A percentile compares a stretch with the other conserved stretches of the same genome.
Conservation (phyloP, 2,329 filamentous ascomycete genomes). For the Colletotrichum kahawae region DNA sequence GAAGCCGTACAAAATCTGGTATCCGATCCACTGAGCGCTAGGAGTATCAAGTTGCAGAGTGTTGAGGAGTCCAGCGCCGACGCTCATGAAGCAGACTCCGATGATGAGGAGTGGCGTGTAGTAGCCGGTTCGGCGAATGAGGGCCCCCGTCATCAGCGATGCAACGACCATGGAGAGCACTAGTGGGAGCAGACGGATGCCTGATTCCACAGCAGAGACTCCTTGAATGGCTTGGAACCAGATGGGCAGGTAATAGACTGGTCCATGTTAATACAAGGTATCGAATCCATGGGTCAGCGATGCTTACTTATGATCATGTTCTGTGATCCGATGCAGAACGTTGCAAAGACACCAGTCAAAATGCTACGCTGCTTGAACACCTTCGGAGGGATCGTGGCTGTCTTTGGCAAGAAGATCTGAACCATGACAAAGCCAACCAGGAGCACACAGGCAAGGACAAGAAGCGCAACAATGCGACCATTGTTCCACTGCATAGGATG, state of each 20-base stretch:
- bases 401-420: conserved; percentile 38
- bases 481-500: conserved; percentile 38
- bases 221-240: conserved; percentile 52
- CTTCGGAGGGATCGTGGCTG: conserved; percentile 46
- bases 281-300: not conserved
- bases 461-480: conserved; percentile 46
- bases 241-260: conserved; percentile 45
- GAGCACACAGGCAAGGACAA: conserved; percentile 51
- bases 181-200: conserved; percentile 43
- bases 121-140: conserved; percentile 44
- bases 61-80: conserved; percentile 38
- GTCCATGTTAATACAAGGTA: conserved; percentile 37
- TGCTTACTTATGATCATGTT: conserved; percentile 53
- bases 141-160: conserved; percentile 35
- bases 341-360: conserved; percentile 48
- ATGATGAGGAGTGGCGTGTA: conserved; percentile 49
- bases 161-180: conserved; percentile 41
- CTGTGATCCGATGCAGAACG: conserved; percentile 50
- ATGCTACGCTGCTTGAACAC: conserved; percentile 46
- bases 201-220: conserved; percentile 40
- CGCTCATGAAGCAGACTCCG: conserved; percentile 39
- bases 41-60: conserved; percentile 34
- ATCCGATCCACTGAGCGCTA: conserved; percentile 30
- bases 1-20: conserved; percentile 28
- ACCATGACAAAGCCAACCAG: conserved; percentile 48